Evolutionary conservation across 129 eudicot genomes (phyloP), one percentile per base, ranked within the genome.

Genomic region (Pittosporum tobira): DNA sequence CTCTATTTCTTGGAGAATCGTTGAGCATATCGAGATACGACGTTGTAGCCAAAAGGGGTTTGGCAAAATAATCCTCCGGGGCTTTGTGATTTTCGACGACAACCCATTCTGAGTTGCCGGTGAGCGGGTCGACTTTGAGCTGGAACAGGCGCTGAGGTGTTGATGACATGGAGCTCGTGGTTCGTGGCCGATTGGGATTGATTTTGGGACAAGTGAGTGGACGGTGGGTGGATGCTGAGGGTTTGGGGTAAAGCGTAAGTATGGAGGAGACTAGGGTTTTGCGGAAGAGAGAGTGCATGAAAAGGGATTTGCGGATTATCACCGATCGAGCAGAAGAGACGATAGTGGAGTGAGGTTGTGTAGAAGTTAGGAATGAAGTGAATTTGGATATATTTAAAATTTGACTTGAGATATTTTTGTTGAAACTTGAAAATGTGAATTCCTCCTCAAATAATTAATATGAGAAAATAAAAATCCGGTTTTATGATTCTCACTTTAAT

Each of bases 21-120:
- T 83, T 87, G 64, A 87, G 96, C 96, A 87, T 87, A 65, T 87
- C 94, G n/a, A 83, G 94, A 60, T 87, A 87, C 53, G 85, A 83
- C 36, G 96, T 87, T 18, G 74, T 66, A 4, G 79, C 85, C 28
- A 87, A 59, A 50, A 70, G 70, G 59, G 77, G 66, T 57, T 73
- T 31, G 8, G 63, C 74, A 16, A 64, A 44, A 14, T 42, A 11
- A 14, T 64, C 57, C 36, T 20, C 59, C 10, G 57, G 29, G 16
- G 54, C 50, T 22, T 60, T 77, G 23, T 75, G 68, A 26, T 79
- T 88, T 48, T 83, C 79, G 37, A 87, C 71, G 51, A 87, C 77
- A 59, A 87, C 64, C 96, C 96, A 87, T 59, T 87, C 93, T 5
- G 93, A 82, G 63, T 77, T 77, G 18, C 95, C 95, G 46, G 93